Percentiles rank a stretch among this genome's conserved stretches.
phyloP scores from a whole-genome alignment of 1,284 basidiomycete species.

The Malassezia brasiliensis region DNA sequence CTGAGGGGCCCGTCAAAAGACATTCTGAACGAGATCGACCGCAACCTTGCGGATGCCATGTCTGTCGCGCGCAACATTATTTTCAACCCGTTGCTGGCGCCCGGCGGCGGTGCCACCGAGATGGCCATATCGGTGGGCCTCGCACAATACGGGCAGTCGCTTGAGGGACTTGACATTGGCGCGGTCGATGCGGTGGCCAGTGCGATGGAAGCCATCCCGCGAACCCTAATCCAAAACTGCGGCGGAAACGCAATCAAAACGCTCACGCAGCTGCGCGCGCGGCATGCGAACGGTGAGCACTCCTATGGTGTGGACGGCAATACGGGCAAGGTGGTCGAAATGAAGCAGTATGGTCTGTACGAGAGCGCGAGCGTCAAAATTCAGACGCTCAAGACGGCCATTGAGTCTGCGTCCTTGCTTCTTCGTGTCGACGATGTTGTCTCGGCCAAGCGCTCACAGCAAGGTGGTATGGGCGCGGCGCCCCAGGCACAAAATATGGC shows the following conservation, averaged over 20 bases:
- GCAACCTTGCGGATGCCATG: constrained; percentile 96
- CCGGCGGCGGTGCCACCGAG: constrained; percentile 92
- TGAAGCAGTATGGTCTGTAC: constrained; percentile 85
- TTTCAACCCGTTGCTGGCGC: constrained; percentile 83
- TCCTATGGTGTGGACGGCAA: constrained; percentile 91
- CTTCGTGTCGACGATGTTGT: constrained; percentile 92
- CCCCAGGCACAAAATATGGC: constrained; percentile 15
- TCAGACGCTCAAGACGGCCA: constrained; percentile 92
- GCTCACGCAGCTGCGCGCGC: constrained; percentile 76
- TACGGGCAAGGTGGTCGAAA: constrained; percentile 86
- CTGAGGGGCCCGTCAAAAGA: constrained; percentile 98
- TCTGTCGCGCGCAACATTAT: constrained; percentile 91
- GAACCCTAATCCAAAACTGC: constrained; percentile 88
- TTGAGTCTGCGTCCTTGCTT: constrained; percentile 85
- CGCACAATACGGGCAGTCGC: constrained; percentile 62
- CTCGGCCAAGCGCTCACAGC: constrained; percentile 55
- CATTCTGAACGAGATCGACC: constrained; percentile 93
- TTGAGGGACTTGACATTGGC: constrained; percentile 69
- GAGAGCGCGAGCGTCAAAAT: constrained; percentile 95
- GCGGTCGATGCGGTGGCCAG: constrained; percentile 87
- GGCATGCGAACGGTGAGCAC: constrained; percentile 81
- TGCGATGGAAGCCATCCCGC: constrained; percentile 92
- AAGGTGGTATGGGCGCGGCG: neutral
- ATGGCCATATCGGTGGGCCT: constrained; percentile 91
- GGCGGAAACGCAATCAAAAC: constrained; percentile 90